Base-by-base conservation (phyloP, 2,329 filamentous ascomycete genomes). In the Fusarium sambucinum region DNA sequence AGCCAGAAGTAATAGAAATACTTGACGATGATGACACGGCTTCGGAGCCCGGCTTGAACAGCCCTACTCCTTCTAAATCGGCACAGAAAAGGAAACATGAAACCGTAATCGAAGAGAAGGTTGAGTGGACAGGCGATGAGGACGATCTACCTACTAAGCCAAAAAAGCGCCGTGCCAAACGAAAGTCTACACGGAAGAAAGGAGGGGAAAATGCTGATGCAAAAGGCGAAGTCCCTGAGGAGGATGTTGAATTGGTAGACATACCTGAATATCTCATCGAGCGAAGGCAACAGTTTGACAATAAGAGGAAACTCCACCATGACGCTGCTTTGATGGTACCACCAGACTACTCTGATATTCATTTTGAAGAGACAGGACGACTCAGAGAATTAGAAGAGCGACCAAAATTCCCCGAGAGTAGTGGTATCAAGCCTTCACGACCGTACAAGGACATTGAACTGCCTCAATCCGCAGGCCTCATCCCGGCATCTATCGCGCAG, bases 401-500 rank as follows among this genome's bases (percentile, higher is more conserved):
- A 53, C 95, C 95, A 0, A 80, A 86, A 2, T 92, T 98, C 54
- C 77, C 85, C 72, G 75, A 78, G 27, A 75, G 75, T 71, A 81
- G 83, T 73, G 80, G 83, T 4, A 80, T 91, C 53, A 89, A 87
- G 52, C 90, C 92, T 0, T 90, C 87, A 33, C 86, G 90, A 16
- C 83, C 84, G 1, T 94, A 96, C 77, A 84, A 90, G 72, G 92
- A 96, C 67, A 90, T 97, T 47, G 83, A 87, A 45, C 83, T 98
- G 25, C 86, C 87, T 16, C 89, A 90, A 70, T 96, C 94, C 1
- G 86, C 88, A 1, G 95, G 94, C 0, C 76, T 94, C 5, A 94
- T 99, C 38, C 96, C 96, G 0, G 94, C 92, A 0, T 88, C 93
- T 0, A 93, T 98, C 55, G 94, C 95, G 0, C 94, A 96, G 75